Evolutionary conservation across 2,329 filamentous ascomycete species (phyloP).

Genomic region (Epichloe sibirici): DNA sequence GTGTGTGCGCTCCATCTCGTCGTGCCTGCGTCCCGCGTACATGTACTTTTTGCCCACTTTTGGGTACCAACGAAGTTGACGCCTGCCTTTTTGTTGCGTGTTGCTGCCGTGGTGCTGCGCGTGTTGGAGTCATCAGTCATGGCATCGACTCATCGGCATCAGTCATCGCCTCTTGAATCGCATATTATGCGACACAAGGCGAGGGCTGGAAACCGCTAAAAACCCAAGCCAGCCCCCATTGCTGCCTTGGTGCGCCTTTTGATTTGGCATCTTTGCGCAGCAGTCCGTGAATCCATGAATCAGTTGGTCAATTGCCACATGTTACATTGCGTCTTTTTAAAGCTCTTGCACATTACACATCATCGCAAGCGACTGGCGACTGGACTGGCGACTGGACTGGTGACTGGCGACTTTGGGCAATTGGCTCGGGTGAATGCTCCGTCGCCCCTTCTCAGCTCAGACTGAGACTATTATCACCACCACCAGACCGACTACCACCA

Average conservation of each 20-base stretch:
- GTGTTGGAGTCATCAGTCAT: slow-evolving; percentile 1
- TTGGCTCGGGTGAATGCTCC: slow-evolving; percentile 1
- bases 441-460: too few species aligned
- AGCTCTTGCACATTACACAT: neutral
- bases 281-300: neutral
- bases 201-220: neutral
- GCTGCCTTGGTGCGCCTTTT: neutral
- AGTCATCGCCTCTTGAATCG: neutral
- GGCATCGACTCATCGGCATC: neutral
- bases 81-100: neutral
- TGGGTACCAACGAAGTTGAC: slow-evolving; percentile 5
- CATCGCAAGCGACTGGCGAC: neutral
- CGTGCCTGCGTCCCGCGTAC: slow-evolving; percentile 3
- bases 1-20: slow-evolving; percentile 1
- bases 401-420: slow-evolving; percentile 5
- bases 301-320: slow-evolving; percentile 2
- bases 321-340: neutral
- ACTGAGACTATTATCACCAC: neutral
- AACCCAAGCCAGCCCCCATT: neutral
- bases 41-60: slow-evolving; percentile 1
- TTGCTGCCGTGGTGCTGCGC: too few species aligned
- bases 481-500: neutral
- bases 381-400: neutral
- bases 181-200: neutral
- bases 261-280: neutral